Base-by-base conservation (phyloP, 352 stramenopile genomes). In the Pythium monospermum region DNA sequence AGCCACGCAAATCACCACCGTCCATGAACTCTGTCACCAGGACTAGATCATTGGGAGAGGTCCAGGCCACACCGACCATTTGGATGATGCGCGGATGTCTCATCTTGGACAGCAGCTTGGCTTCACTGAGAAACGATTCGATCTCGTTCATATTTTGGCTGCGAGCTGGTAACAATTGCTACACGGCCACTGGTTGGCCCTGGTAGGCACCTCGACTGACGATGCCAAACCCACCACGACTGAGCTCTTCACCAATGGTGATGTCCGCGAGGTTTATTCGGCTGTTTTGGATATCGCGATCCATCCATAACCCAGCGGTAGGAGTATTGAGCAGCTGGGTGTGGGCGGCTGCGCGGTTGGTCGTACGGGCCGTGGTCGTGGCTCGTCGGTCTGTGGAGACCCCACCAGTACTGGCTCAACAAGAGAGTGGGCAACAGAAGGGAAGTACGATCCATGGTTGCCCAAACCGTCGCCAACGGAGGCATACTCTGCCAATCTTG, bases 21-120 rank as follows among this genome's bases (percentile, higher is more conserved):
- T 41, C 41, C 51, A 59, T 59, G 39, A 53, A 59, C 41, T 59
- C 51, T 19, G 47, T 26, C 6, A 59, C 35, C 33, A 38, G 41
- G n/a, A 41, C 51, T 19, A 59, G 27, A 47, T 59, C 51, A 26
- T 18, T 46, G 3, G 32, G 41, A 8, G 51, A 51, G 2, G 21
- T 46, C 51, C 51, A 59, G 18, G 51, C 42, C 12, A 59, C 42
- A n/a, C 31, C 51, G 2, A 59, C 36, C 7, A 52, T 22, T 18
- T 30, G 6, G 21, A 59, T 42, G 4, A 59, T 43, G 33, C 43
- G 41, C 6, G 42, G 41, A 18, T 59, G 51, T 10, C 11, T 19
- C 3, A 59, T 25, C 18, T 41, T 32, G 15, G 51, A 30, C 51
- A 48, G 41, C 2, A 59, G 35, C 36, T 59, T 59, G 22, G 45